A percentile compares a stretch with the other conserved stretches of the same genome.
Conservation (phyloP, 2,329 filamentous ascomycete species). For the Penicillium occitanis region DNA sequence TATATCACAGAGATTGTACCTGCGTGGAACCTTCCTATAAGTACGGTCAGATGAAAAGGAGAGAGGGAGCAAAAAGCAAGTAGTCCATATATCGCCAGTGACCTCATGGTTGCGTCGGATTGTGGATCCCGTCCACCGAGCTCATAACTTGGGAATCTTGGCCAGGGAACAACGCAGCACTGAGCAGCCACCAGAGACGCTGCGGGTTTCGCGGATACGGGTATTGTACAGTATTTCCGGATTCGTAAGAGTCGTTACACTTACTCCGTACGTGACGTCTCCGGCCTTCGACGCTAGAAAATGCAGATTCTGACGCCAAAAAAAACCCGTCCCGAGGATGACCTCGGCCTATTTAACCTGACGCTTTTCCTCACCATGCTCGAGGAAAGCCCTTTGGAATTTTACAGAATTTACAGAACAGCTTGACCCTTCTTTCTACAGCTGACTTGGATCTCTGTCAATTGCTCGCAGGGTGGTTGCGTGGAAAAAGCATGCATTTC, state of each 20-base stretch:
- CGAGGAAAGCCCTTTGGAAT: background rate
- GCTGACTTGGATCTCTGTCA: too few relatives aligned
- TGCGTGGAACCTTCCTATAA: background rate
- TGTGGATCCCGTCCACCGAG: conserved; percentile 18
- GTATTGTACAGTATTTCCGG: background rate
- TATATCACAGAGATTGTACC: background rate
- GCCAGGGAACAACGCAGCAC: background rate
- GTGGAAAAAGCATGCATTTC: conserved; percentile 3
- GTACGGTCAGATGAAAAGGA: background rate
- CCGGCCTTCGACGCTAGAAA: conserved; percentile 7
- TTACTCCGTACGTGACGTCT: background rate
- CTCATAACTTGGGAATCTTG: background rate
- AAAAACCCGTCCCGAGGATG: conserved; percentile 1
- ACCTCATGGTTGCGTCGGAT: conserved; percentile 17
- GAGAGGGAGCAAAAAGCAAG: background rate
- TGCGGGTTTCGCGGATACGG: conserved; percentile 13
- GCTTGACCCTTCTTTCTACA: background rate
- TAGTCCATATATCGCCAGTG: background rate
- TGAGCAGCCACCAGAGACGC: background rate
- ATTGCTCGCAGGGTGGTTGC: background rate
- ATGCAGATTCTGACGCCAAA: background rate
- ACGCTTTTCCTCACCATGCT: background rate
- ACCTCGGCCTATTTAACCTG: conserved; percentile 10
- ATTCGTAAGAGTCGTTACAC: background rate
- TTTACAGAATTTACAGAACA: background rate